A percentile compares a stretch with the other conserved stretches of the same genome.
Conservation (phyloP, 495 filamentous ascomycete genomes). For the Talaromyces ruber region DNA sequence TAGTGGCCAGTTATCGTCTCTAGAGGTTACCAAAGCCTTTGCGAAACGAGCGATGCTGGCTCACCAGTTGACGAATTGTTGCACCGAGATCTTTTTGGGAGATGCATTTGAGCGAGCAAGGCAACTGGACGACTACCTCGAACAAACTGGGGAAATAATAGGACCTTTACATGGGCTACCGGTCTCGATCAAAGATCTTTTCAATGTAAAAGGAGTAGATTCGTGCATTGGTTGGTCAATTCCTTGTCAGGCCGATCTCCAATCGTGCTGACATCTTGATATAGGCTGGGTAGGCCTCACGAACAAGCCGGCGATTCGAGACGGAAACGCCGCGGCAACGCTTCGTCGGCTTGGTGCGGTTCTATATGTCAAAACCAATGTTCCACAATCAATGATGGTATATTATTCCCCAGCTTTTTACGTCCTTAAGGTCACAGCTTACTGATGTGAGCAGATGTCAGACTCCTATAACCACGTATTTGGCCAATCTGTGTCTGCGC, state of each 20-base stretch:
- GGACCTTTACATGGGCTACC: constrained; percentile 64
- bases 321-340: constrained; percentile 8
- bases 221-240: constrained; percentile 29
- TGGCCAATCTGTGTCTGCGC: constrained; percentile 47
- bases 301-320: background rate
- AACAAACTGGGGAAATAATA: constrained; percentile 28
- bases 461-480: constrained; percentile 33
- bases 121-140: constrained; percentile 32
- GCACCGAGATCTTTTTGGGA: constrained; percentile 58
- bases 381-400: constrained; percentile 47
- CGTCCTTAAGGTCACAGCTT: background rate
- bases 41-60: constrained; percentile 50
- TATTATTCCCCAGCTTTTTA: background rate
- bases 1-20: constrained; percentile 30
- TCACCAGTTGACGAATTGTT: constrained; percentile 50
- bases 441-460: constrained; percentile 40
- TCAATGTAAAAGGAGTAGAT: constrained; percentile 49
- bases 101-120: constrained; percentile 32
- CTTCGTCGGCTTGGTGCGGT: constrained; percentile 38
- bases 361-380: constrained; percentile 55
- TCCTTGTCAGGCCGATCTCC: background rate
- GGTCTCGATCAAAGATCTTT: constrained; percentile 59
- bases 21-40: constrained; percentile 47
- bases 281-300: constrained; percentile 5
- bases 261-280: background rate